Conservation (phyloP, 2,329 filamentous ascomycete species). For the Bertia moriformis region DNA sequence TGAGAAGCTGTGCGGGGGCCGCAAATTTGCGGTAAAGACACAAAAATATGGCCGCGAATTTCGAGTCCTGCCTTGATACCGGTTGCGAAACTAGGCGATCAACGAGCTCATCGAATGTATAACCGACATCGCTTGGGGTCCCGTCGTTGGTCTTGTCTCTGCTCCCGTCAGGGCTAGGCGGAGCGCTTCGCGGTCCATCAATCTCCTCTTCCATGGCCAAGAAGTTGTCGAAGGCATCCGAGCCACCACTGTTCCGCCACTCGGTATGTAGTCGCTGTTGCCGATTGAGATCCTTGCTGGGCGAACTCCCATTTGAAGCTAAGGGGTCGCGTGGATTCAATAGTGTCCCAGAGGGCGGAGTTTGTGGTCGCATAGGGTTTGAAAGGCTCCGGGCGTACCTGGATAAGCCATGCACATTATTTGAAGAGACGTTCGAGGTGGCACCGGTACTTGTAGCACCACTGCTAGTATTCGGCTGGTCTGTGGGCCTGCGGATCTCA, state of each 20-base stretch:
- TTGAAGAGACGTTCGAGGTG: too few species aligned
- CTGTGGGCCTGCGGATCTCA: not conserved
- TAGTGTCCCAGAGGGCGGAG: not conserved
- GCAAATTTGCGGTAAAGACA: slow-evolving; percentile 54
- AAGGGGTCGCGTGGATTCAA: not conserved
- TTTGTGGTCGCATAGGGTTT: not conserved
- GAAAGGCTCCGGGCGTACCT: not conserved
- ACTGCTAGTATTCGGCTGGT: not conserved
- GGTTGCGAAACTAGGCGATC: slow-evolving; percentile 45
- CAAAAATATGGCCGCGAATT: slow-evolving; percentile 49
- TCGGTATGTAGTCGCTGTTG: not conserved
- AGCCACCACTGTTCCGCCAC: slow-evolving; percentile 20
- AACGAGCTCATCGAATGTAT: slow-evolving; percentile 34
- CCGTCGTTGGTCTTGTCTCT: slow-evolving; percentile 15
- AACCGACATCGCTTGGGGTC: slow-evolving; percentile 8
- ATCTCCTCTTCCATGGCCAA: slow-evolving; percentile 11
- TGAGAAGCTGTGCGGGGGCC: slow-evolving; percentile 41
- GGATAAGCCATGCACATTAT: not conserved
- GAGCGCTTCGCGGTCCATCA: slow-evolving; percentile 6
- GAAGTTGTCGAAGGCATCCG: slow-evolving; percentile 21
- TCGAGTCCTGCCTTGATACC: slow-evolving; percentile 46
- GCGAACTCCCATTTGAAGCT: not conserved
- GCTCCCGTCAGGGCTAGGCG: slow-evolving; percentile 10
- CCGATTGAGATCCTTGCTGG: not conserved
- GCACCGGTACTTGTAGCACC: too few species aligned